Conservation (phyloP, 2,329 filamentous ascomycete genomes). For the Pyricularia pennisetigena region DNA sequence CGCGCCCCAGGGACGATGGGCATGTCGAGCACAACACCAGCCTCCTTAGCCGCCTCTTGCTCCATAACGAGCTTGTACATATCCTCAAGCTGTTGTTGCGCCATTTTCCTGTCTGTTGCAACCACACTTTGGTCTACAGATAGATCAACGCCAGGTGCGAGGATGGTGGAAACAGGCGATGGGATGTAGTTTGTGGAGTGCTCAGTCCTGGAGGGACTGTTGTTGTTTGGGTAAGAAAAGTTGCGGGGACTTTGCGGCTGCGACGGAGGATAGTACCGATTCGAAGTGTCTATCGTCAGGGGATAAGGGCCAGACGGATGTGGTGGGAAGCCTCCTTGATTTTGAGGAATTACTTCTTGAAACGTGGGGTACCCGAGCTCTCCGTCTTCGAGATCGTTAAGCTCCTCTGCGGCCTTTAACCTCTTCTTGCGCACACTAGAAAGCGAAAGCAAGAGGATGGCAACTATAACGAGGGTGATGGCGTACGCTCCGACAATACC, state of each 20-base stretch:
- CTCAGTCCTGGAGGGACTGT: conserved; percentile 19
- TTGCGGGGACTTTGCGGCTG: conserved; percentile 27
- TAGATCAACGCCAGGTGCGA: conserved; percentile 50
- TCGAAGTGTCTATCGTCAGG: background rate
- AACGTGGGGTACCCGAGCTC: conserved; percentile 11
- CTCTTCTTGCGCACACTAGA: conserved; percentile 44
- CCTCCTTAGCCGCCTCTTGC: conserved; percentile 62
- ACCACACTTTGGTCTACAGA: conserved; percentile 72
- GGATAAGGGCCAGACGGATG: background rate
- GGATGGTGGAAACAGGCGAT: conserved; percentile 34
- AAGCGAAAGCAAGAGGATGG: conserved; percentile 53
- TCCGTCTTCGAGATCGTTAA: conserved; percentile 20
- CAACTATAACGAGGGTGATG: conserved; percentile 63
- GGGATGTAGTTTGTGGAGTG: conserved; percentile 28
- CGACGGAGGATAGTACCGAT: background rate
- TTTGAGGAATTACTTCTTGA: background rate
- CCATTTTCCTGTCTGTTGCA: conserved; percentile 61
- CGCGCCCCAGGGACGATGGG: conserved; percentile 24
- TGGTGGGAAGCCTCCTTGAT: background rate
- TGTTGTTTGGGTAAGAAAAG: conserved; percentile 42
- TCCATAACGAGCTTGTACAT: conserved; percentile 90
- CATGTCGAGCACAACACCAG: conserved; percentile 38
- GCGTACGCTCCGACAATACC: conserved; percentile 80
- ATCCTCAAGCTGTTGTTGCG: conserved; percentile 76
- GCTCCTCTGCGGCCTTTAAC: conserved; percentile 41